Conservation (phyloP, 2,329 filamentous ascomycete genomes). For the Capronia epimyces region DNA sequence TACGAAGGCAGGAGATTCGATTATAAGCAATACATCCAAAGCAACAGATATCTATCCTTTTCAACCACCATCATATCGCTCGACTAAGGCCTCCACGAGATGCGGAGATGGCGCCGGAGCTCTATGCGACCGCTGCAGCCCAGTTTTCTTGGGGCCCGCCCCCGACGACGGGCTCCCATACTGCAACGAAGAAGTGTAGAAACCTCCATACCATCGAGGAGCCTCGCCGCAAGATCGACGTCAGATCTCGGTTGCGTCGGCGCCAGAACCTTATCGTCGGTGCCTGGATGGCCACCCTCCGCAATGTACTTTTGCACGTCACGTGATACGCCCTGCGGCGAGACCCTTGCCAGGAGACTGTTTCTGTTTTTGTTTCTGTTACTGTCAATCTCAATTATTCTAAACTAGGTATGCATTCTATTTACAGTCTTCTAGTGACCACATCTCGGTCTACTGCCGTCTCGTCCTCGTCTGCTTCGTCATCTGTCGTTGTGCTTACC, state of each 20-base stretch:
- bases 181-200: conserved; percentile 19
- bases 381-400: neutral
- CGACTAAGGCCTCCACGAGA: neutral
- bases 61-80: conserved; percentile 6
- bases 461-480: conserved; percentile 35
- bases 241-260: conserved; percentile 27
- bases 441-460: conserved; percentile 1
- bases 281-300: conserved; percentile 8
- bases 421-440: neutral
- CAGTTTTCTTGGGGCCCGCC: conserved; percentile 1
- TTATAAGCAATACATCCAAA: conserved; percentile 19
- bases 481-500: conserved; percentile 42
- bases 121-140: conserved; percentile 15
- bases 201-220: conserved; percentile 9
- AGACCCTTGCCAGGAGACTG: neutral
- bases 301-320: conserved; percentile 26
- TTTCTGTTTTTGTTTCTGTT: neutral
- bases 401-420: neutral
- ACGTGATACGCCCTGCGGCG: conserved; percentile 19
- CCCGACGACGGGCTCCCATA: neutral
- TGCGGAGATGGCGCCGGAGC: conserved; percentile 12
- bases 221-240: conserved; percentile 24
- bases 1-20: conserved; percentile 15
- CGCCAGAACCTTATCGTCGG: conserved; percentile 24
- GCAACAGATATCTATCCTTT: conserved; percentile 19